phyloP scores from a whole-genome alignment of 192 early-diverging fungal genomes.

The Globomyces pollinis-pini region DNA sequence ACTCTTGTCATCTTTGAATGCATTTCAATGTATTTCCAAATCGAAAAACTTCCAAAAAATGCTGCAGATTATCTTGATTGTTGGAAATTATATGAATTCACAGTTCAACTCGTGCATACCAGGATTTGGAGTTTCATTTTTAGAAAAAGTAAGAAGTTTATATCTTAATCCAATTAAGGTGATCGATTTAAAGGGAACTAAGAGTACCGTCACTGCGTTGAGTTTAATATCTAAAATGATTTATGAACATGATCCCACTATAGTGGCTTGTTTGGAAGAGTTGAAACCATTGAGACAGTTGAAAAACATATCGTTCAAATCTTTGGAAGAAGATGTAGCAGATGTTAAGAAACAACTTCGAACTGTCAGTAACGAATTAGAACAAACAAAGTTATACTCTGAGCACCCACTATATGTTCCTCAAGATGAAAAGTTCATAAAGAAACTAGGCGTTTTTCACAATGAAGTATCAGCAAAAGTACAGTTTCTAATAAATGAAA shows the following conservation, averaged over 20 bases:
- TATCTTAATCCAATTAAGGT: too few relatives aligned
- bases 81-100: constrained; percentile 3
- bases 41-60: neutral
- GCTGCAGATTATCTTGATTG: neutral
- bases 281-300: neutral
- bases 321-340: neutral
- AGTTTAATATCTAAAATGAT: neutral
- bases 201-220: neutral
- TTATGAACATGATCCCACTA: neutral
- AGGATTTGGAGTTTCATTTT: neutral
- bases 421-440: neutral
- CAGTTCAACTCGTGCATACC: too few relatives aligned
- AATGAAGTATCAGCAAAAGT: neutral
- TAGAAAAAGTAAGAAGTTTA: too few relatives aligned
- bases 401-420: neutral
- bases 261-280: neutral
- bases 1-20: neutral
- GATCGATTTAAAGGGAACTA: constrained; percentile 2
- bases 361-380: neutral
- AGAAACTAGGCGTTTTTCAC: neutral
- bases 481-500: neutral
- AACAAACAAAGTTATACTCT: neutral
- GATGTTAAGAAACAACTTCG: neutral
- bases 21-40: neutral
- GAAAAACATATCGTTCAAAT: neutral